Conservation (phyloP, 192 early-diverging fungal species). For the Coemansia reversa region DNA sequence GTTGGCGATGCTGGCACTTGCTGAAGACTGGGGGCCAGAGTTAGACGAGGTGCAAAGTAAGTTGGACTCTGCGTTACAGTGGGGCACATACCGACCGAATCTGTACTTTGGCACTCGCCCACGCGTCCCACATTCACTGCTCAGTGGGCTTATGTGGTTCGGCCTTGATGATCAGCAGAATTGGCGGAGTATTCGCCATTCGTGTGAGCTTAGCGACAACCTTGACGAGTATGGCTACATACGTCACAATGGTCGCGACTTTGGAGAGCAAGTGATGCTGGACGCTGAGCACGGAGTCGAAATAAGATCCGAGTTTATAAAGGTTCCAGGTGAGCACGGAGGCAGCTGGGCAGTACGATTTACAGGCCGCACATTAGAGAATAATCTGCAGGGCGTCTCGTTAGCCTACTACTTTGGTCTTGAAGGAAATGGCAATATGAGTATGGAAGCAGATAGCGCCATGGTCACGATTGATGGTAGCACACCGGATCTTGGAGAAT, state of each 20-base stretch:
- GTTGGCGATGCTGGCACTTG: conserved; percentile 3
- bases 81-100: conserved; percentile 92
- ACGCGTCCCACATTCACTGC: conserved; percentile 69
- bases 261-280: conserved; percentile 64
- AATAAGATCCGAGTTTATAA: conserved; percentile 31
- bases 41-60: conserved; percentile 6
- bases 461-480: conserved; percentile 56
- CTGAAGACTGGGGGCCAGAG: not conserved
- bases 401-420: conserved; percentile 78
- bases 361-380: conserved; percentile 59
- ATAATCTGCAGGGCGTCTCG: conserved; percentile 53
- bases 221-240: conserved; percentile 81
- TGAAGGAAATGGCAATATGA: conserved; percentile 67
- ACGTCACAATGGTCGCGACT: conserved; percentile 81
- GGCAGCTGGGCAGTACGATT: conserved; percentile 57
- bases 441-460: conserved; percentile 38
- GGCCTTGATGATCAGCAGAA: conserved; percentile 61
- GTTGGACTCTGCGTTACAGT: conserved; percentile 62
- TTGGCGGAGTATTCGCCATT: conserved; percentile 72
- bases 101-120: conserved; percentile 91
- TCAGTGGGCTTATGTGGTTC: conserved; percentile 95
- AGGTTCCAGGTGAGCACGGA: conserved; percentile 57
- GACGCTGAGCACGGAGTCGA: conserved; percentile 36
- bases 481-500: conserved; percentile 71
- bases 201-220: conserved; percentile 86